phyloP scores from a whole-genome alignment of 169 alveolate genomes.

The Eimeria praecox region DNA sequence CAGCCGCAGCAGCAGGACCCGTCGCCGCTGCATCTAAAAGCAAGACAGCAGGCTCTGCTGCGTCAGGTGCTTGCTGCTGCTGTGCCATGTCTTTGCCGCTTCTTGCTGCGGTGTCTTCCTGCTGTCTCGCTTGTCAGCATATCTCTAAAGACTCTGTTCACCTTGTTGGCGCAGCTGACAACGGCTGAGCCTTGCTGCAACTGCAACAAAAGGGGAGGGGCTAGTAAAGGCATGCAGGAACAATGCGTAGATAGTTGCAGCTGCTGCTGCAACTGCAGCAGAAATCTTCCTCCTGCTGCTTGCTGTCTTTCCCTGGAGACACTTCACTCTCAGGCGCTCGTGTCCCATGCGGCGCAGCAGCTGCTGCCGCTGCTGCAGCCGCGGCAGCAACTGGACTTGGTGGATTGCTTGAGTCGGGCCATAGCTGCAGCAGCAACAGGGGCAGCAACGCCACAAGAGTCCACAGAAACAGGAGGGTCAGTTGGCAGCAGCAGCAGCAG shows the following conservation, averaged over 20 bases:
- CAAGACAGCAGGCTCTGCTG: conserved; percentile 11
- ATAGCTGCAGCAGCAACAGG: conserved; percentile 73
- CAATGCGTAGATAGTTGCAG: not conserved
- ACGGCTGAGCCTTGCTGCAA: conserved; percentile 42
- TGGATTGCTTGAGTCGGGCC: conserved; percentile 45
- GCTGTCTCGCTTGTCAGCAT: conserved; percentile 37
- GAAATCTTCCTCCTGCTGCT: not conserved
- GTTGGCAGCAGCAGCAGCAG: conserved; percentile 43
- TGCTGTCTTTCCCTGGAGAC: conserved; percentile 69
- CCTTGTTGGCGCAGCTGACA: conserved; percentile 42
- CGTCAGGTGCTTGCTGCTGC: conserved; percentile 57
- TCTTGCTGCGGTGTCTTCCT: conserved; percentile 32
- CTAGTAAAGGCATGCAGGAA: conserved; percentile 15
- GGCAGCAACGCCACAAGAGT: not conserved
- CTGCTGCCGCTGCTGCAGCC: conserved; percentile 58
- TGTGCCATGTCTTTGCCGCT: conserved; percentile 39
- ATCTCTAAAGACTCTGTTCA: not conserved
- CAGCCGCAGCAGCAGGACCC: conserved; percentile 30
- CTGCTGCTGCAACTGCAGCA: conserved; percentile 62
- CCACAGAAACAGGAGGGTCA: not conserved
- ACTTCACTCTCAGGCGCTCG: conserved; percentile 65
- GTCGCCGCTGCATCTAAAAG: not conserved
- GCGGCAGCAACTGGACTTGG: conserved; percentile 56
- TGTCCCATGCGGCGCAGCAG: conserved; percentile 70
- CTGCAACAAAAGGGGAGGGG: conserved; percentile 41